These are phyloP conservation scores for Setaria viridis DNA, from an alignment of 202 grass and related monocot genomes.

Conservation along the genomic window DNA sequence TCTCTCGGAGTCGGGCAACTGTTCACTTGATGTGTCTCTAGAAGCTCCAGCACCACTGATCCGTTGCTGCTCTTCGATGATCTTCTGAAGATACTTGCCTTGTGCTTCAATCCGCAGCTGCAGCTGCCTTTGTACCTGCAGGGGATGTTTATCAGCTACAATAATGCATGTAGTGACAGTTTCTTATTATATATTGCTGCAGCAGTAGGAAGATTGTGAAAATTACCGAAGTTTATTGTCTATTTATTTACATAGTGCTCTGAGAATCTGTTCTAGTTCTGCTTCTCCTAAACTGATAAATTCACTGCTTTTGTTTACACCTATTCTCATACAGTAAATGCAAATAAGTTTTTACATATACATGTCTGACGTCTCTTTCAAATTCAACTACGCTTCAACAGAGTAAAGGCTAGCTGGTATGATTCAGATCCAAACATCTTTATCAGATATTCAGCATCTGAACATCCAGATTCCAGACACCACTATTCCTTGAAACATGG, in stretches of 20 bases:
- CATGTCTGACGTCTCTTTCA: neutral
- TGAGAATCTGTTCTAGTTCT: neutral
- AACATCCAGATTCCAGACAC: neutral
- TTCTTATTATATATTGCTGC: neutral
- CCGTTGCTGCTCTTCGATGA: slow-evolving; percentile 58
- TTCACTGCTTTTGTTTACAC: neutral
- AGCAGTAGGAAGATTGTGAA: neutral
- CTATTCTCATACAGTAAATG: neutral
- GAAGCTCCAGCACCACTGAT: slow-evolving; percentile 22
- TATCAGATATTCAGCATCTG: neutral
- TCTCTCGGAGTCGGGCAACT: slow-evolving; percentile 42
- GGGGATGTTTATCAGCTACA: neutral
- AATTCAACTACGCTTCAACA: neutral
- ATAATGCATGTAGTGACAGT: neutral
- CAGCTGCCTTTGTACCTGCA: slow-evolving; percentile 23
- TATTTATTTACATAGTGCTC: slow-evolving; percentile 1
- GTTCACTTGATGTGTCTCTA: slow-evolving; percentile 23
- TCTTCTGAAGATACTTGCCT: slow-evolving; percentile 59
- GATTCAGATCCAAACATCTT: neutral
- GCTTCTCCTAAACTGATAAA: neutral
- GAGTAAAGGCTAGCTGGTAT: neutral
- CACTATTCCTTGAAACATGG: neutral
- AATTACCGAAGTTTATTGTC: neutral
- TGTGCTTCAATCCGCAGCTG: slow-evolving; percentile 14
- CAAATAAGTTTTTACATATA: neutral